Evolutionary conservation across 148 eudicot genomes (phyloP).

Genomic region (Chenopodium berlandieri): DNA sequence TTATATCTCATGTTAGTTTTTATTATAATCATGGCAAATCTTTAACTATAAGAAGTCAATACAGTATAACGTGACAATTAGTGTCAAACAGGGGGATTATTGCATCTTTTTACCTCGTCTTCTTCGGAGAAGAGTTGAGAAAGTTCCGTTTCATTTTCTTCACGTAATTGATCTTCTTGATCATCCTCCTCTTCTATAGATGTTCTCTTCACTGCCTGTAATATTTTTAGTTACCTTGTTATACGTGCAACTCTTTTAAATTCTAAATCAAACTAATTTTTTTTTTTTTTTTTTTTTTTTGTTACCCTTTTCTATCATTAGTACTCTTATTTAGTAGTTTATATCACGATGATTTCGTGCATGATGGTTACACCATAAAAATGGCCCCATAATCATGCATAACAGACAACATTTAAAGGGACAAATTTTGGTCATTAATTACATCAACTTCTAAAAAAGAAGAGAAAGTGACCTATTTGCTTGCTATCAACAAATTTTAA

Average conservation of each 20-base stretch:
- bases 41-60: not conserved
- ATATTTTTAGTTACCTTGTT: not conserved
- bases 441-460: constrained; percentile 16
- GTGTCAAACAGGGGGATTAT: too few species aligned
- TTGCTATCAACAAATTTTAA: not conserved
- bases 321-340: not conserved
- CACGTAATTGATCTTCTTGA: constrained; percentile 37
- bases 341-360: constrained; percentile 28
- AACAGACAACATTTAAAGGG: constrained; percentile 20
- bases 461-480: constrained; percentile 18
- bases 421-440: constrained; percentile 8
- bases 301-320: too few species aligned
- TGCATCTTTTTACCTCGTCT: constrained; percentile 54
- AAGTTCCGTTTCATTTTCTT: constrained; percentile 47
- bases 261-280: too few species aligned
- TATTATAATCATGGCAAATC: not conserved
- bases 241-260: constrained; percentile 3
- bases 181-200: constrained; percentile 27
- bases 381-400: constrained; percentile 18
- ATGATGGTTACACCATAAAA: constrained; percentile 26
- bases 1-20: not conserved
- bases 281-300: not conserved
- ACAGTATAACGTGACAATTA: not conserved
- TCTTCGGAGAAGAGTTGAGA: constrained; percentile 65
- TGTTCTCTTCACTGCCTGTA: constrained; percentile 44